Base-by-base conservation (phyloP, 2,329 filamentous ascomycete species). In the Arthroderma uncinatum region DNA sequence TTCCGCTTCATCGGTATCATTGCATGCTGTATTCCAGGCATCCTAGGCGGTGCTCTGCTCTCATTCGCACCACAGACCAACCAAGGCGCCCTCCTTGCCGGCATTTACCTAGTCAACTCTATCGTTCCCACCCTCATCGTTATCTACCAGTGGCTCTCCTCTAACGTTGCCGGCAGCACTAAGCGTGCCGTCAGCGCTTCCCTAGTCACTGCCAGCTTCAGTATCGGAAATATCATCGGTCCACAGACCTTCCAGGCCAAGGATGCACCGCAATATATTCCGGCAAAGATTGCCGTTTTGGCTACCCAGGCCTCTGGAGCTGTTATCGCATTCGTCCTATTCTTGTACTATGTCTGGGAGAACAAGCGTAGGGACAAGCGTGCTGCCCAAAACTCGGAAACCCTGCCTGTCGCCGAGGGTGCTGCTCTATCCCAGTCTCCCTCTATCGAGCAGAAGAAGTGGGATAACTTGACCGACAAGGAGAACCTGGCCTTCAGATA, bases 401-500 rank as follows among this genome's bases (percentile, higher is more conserved):
- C 21, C 23, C 40, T 37, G 14, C 33, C 56, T 12, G 33, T 33
- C 36, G 19, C 19, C 3, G 25, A 47, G 40, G 53, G 33, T 16
- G 33, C 19, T 4, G 28, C 36, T 30, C 23, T 34, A 6, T 42
- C 37, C n/a, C 25, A 47, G n/a, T 19, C 53, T 2, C 16, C 53
- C 23, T 47, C 37, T 7, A 56, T 59, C 47, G 64, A 66, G 55
- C 61, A 69, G 42, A 64, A 59, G 16, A 65, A 66, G 48, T 69
- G 70, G 56, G 58, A 67, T 55, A 67, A 70, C 58, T 53, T 70
- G 62, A 71, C 68, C 0, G 69, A 71, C 55, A 61, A 61, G 58
- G 61, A 67, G 58, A 70, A 70, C 56, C 19, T 75, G 34, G 79
- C 78, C 59, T 84, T 84, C 67, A 73, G 81, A 60, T 84, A 84